phyloP scores from a whole-genome alignment of 179 eudicot species.

The Beta macrorhiza region DNA sequence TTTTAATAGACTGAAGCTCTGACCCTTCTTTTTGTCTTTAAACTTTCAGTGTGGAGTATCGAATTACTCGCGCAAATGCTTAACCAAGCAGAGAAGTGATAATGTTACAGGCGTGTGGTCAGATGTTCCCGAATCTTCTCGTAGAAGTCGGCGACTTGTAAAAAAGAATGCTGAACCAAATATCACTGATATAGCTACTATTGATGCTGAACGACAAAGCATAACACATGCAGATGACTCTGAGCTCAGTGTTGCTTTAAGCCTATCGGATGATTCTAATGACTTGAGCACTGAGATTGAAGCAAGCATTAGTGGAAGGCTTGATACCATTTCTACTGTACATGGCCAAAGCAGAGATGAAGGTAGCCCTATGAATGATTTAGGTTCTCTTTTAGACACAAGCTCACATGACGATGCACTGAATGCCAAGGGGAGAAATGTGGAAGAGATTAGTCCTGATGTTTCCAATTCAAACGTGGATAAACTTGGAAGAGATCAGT shows the following conservation, averaged over 20 bases:
- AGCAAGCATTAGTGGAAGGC: slow-evolving; percentile 21
- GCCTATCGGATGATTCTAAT: slow-evolving; percentile 25
- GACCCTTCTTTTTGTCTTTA: slow-evolving; percentile 9
- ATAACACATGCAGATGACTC: slow-evolving; percentile 16
- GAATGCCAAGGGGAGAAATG: slow-evolving; percentile 23
- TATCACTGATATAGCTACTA: slow-evolving; percentile 21
- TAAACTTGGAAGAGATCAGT: slow-evolving; percentile 14
- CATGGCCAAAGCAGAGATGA: slow-evolving; percentile 23
- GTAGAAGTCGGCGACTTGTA: slow-evolving; percentile 53
- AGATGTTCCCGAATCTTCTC: slow-evolving; percentile 39
- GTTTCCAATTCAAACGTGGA: slow-evolving; percentile 20
- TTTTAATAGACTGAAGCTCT: neutral
- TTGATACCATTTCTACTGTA: slow-evolving; percentile 12
- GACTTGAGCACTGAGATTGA: slow-evolving; percentile 28
- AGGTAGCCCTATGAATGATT: slow-evolving; percentile 22
- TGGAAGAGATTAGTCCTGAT: slow-evolving; percentile 25
- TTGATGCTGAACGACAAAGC: slow-evolving; percentile 34
- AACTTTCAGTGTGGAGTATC: slow-evolving; percentile 39
- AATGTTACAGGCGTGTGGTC: slow-evolving; percentile 13
- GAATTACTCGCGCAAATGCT: slow-evolving; percentile 23
- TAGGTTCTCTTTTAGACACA: slow-evolving; percentile 19
- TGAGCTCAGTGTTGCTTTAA: slow-evolving; percentile 24
- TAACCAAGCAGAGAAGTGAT: slow-evolving; percentile 34
- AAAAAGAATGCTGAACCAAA: slow-evolving; percentile 38
- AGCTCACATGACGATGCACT: slow-evolving; percentile 26